phyloP scores from a whole-genome alignment of 179 eudicot species.

The Beta corolliflora region DNA sequence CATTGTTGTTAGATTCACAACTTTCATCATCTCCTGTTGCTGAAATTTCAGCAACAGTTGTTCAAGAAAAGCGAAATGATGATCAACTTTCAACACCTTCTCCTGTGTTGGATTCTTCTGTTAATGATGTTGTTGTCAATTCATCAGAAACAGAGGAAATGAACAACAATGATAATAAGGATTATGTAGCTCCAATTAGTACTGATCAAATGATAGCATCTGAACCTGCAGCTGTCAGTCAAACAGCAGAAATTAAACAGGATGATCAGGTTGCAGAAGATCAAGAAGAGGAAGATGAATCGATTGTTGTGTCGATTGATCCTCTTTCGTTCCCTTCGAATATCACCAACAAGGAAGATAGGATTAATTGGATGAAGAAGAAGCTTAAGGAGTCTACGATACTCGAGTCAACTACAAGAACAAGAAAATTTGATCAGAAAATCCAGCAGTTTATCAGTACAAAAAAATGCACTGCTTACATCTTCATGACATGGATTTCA shows the following conservation, averaged over 20 bases:
- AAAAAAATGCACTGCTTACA: constrained; percentile 34
- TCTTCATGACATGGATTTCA: constrained; percentile 81
- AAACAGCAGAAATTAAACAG: background rate
- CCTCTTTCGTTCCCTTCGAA: constrained; percentile 20
- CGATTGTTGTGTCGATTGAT: background rate
- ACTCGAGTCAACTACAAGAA: constrained; percentile 25
- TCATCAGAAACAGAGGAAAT: background rate
- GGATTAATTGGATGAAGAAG: constrained; percentile 31
- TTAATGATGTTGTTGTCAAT: background rate
- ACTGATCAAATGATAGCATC: too few relatives aligned
- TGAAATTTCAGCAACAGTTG: background rate
- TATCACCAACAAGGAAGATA: background rate
- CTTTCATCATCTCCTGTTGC: background rate
- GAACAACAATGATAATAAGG: background rate
- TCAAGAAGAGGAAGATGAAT: background rate
- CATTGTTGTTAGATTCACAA: background rate
- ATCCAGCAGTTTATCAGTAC: constrained; percentile 32
- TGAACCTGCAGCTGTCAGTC: background rate
- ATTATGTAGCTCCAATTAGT: background rate
- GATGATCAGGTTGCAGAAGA: background rate
- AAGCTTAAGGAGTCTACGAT: constrained; percentile 24
- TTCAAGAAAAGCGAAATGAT: background rate
- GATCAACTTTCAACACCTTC: background rate
- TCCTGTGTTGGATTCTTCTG: background rate
- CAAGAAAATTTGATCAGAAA: constrained; percentile 38